Evolutionary conservation across 306 rosid species (phyloP), one percentile per base, ranked within the genome.

Genomic region (Cercis canadensis): DNA sequence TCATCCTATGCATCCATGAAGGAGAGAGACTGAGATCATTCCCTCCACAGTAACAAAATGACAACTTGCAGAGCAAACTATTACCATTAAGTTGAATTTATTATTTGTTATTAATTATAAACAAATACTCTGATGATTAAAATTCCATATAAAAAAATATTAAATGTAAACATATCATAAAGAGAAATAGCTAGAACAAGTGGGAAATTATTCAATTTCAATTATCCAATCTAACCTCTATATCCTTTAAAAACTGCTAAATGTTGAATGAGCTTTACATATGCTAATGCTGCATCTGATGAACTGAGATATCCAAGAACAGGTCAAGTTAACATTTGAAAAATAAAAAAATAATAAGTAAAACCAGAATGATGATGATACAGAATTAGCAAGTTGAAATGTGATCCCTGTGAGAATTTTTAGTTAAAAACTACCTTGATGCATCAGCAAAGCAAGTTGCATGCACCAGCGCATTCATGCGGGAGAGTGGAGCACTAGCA

Each of bases 401-500:
- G 55, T 18, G 59, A 70, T 75, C 56, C 51, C 46, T 32, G 49
- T 56, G 63, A 70, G 37, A 64, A 36, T 44, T 82, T 80, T 51
- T 51, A 71, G 62, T 39, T 51, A 55, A 72, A 63, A 70, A 69
- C 67, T 90, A 94, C 97, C 98, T 94, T 73, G 96, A 87, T 47
- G 90, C 84, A 79, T 94, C 98, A 67, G 96, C 87, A 87, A 88
- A 94, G 80, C 97, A 90, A 52, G 97, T 90, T 70, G 97, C 94
- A 81, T 94, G 91, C 71, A 90, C 86, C 59, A 90, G 77, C 0
- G 89, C 96, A 82, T 94, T 89, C 75, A 89, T 82, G 76, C 88
- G 92, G 17, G 96, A 81, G 56, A 90, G 96, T 6, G 96, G 92
- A 60, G 97, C 57, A 62, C 98, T 94, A 72, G 64, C 29, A 66